Conservation (phyloP, 805 yeast species). For the Nakazawaea wickerhamii region DNA sequence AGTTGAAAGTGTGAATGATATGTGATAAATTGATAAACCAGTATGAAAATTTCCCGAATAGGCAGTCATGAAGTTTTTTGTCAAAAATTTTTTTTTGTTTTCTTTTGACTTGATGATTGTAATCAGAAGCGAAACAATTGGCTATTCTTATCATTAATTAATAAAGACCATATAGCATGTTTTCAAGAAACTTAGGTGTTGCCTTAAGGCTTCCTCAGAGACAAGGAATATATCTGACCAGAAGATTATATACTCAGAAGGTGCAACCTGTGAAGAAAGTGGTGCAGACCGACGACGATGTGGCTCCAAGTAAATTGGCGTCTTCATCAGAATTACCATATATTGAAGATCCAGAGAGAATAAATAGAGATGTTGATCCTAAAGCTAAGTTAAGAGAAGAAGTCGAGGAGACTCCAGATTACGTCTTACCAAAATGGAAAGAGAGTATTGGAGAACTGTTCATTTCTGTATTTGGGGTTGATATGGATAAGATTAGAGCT, state of each 20-base stretch:
- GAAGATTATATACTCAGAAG: background rate
- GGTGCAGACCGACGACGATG: constrained; percentile 5
- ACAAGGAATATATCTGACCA: background rate
- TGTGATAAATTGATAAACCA: no score
- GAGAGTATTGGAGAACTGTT: constrained; percentile 60
- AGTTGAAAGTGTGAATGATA: no score
- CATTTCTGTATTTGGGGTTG: constrained; percentile 59
- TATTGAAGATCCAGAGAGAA: constrained; percentile 28
- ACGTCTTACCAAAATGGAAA: constrained; percentile 41
- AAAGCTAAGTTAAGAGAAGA: constrained; percentile 24
- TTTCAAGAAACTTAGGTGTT: background rate
- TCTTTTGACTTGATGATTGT: background rate
- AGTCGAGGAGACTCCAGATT: constrained; percentile 23
- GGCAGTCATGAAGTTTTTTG: constrained; percentile 2
- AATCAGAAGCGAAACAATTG: constrained; percentile 9
- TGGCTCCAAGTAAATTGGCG: constrained; percentile 25
- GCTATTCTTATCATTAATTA: background rate
- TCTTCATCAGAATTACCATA: constrained; percentile 28
- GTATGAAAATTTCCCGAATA: background rate
- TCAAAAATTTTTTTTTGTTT: background rate
- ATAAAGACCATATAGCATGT: background rate
- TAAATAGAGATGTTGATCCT: constrained; percentile 30
- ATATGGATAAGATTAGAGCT: constrained; percentile 88
- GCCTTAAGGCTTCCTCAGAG: background rate
- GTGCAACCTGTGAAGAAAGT: constrained; percentile 9